Percentiles rank a stretch among this genome's conserved stretches.
phyloP scores from a whole-genome alignment of 164 flowering plant species.

The Magnolia sinica region DNA sequence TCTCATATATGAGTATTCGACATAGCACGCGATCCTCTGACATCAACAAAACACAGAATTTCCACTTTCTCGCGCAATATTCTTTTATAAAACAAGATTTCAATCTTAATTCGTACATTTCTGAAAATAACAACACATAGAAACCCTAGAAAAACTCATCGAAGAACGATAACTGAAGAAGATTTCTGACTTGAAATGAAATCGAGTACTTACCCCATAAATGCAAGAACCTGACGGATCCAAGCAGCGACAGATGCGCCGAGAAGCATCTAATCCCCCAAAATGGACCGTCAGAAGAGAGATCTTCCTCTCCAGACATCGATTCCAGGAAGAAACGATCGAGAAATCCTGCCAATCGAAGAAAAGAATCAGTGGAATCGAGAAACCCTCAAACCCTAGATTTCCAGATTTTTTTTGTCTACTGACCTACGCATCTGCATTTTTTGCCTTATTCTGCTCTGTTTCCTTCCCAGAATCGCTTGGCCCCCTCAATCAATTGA shows the following conservation, averaged over 20 bases:
- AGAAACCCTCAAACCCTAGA: not conserved
- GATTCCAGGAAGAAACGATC: not conserved
- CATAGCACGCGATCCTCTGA: not conserved
- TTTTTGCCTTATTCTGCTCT: not conserved
- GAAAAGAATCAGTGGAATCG: not conserved
- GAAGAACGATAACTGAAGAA: not conserved
- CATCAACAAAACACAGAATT: not conserved
- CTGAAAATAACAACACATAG: not conserved
- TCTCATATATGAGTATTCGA: too few relatives aligned
- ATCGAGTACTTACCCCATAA: constrained; percentile 55
- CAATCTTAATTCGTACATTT: not conserved
- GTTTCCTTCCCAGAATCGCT: constrained; percentile 7
- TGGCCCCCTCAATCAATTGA: not conserved
- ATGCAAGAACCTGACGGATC: constrained; percentile 50
- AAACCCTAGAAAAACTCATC: not conserved
- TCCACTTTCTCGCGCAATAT: not conserved
- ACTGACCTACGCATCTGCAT: not conserved
- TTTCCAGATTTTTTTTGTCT: not conserved
- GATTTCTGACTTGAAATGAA: too few relatives aligned
- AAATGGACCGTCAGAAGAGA: constrained; percentile 8
- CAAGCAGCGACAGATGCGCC: constrained; percentile 37
- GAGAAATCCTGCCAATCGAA: not conserved
- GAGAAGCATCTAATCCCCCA: constrained; percentile 24
- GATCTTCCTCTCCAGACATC: constrained; percentile 7
- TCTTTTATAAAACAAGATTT: not conserved